phyloP scores from a whole-genome alignment of 2,329 filamentous ascomycete genomes.

The Aspergillus transmontanensis region DNA sequence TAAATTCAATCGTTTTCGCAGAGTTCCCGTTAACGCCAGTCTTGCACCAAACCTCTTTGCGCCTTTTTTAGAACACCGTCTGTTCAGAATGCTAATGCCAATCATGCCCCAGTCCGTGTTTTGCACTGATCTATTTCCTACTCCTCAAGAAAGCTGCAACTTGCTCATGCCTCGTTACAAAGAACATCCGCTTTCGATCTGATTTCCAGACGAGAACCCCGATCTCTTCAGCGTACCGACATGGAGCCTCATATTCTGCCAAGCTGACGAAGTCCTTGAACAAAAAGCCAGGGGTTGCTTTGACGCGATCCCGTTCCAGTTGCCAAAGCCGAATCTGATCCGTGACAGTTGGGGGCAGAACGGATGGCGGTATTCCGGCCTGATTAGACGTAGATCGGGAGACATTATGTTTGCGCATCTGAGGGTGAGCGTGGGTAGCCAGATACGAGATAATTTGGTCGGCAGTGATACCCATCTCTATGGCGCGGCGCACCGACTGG shows the following conservation, averaged over 20 bases:
- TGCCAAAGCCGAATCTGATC: slow-evolving; percentile 98
- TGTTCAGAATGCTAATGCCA: background rate
- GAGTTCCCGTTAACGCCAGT: slow-evolving; percentile 11
- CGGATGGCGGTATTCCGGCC: slow-evolving; percentile 53
- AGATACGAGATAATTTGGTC: slow-evolving; percentile 96
- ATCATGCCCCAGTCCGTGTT: background rate
- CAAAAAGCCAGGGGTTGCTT: slow-evolving; percentile 77
- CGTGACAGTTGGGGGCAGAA: slow-evolving; percentile 91
- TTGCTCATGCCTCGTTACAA: slow-evolving; percentile 88
- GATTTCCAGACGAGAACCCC: slow-evolving; percentile 89
- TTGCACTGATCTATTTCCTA: slow-evolving; percentile 42
- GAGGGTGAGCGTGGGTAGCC: slow-evolving; percentile 87
- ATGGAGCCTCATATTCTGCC: slow-evolving; percentile 58
- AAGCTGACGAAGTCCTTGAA: slow-evolving; percentile 85
- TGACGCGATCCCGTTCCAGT: slow-evolving; percentile 93
- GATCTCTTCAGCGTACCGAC: slow-evolving; percentile 77
- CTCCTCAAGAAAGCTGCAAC: slow-evolving; percentile 77
- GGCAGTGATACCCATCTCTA: slow-evolving; percentile 86
- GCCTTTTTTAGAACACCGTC: background rate
- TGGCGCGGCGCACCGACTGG: slow-evolving; percentile 82
- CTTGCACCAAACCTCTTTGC: slow-evolving; percentile 1
- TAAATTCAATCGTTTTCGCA: background rate
- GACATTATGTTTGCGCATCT: slow-evolving; percentile 71
- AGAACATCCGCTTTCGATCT: slow-evolving; percentile 79
- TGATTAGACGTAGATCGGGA: slow-evolving; percentile 43